Base-by-base conservation (phyloP, 2,329 filamentous ascomycete genomes). In the Hypoxylon sp. region DNA sequence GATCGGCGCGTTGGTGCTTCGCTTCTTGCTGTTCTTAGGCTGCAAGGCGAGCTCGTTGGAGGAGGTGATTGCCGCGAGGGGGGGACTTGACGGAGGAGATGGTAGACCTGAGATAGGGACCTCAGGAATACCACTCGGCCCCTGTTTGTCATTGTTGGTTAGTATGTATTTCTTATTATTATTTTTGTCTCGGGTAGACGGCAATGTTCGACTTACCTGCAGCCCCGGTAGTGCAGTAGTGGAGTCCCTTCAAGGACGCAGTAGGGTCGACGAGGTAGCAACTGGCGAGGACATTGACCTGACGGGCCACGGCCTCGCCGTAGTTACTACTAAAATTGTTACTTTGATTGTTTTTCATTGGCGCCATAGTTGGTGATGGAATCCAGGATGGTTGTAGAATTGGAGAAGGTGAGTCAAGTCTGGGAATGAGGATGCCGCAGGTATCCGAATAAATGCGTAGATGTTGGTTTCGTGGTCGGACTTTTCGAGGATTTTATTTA, bases 51-150 rank as follows among this genome's bases (percentile, higher is more conserved):
- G 80, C 77, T 88, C 80, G 76, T 86, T 83, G 71, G 81, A 79
- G 71, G 83, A 79, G 69, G 82, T 85, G 70, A 88, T 77, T 73
- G 86, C 86, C 78, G 85, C 86, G 81, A 90, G 87, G 85, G 89
- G 89, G 89, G 91, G 91, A 77, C 90, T 95, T 89, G 83, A 83
- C 68, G 88, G 87, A 75, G 88, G 89, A 75, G 88, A 90, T 78
- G 90, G 89, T 76, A 90, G 79, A 78, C 90, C 90, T 86, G 87
- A 86, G 80, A 86, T 82, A 76, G 81, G 85, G 81, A 90, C 89
- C 89, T 93, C 89, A 93, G 89, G 89, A 88, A 91, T 89, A 91
- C 89, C 89, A 93, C 89, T 90, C 87, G 76, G 86, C 86, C 85
- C 88, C 87, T 67, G 12, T 42, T 45, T n/a, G 8, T 8, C 16